A percentile compares a stretch with the other conserved stretches of the same genome.
Conservation (phyloP, 2,329 filamentous ascomycete species). For the Phialophora expanda region DNA sequence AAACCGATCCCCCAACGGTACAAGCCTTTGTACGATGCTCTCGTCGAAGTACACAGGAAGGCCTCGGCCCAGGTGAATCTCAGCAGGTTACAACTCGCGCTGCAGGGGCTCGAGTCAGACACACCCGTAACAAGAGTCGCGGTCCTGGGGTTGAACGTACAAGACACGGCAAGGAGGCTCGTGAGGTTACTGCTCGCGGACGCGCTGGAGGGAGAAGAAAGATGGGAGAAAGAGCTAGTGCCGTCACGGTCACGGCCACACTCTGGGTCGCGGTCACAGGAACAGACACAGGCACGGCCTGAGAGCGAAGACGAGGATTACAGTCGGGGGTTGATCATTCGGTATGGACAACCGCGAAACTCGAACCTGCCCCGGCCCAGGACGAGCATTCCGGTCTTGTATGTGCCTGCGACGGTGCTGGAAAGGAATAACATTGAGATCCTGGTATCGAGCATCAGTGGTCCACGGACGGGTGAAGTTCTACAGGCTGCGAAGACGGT, state of each 20-base stretch:
- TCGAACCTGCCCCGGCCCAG: conserved; percentile 53
- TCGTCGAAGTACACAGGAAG: conserved; percentile 58
- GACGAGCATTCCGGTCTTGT: conserved; percentile 60
- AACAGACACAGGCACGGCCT: not conserved
- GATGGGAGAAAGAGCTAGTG: conserved; percentile 70
- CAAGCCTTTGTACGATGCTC: conserved; percentile 59
- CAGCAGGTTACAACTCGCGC: conserved; percentile 64
- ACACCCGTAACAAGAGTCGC: conserved; percentile 62
- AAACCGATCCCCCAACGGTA: conserved; percentile 59
- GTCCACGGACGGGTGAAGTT: conserved; percentile 30
- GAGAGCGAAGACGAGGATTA: conserved; percentile 51
- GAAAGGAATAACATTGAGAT: conserved; percentile 64
- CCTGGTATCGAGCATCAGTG: conserved; percentile 58
- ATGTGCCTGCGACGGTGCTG: conserved; percentile 62
- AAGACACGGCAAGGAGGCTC: conserved; percentile 61
- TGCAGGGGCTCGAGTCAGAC: conserved; percentile 62
- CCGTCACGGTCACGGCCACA: conserved; percentile 15
- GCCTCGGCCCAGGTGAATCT: conserved; percentile 63
- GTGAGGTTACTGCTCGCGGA: conserved; percentile 73
- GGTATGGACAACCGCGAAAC: conserved; percentile 58
- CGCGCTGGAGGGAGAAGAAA: conserved; percentile 65
- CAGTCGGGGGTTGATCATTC: conserved; percentile 66
- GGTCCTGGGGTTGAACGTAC: conserved; percentile 59
- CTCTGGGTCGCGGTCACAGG: too few species aligned
- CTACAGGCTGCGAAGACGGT: conserved; percentile 41